Evolutionary conservation across 2,329 filamentous ascomycete genomes (phyloP).

Genomic region (Torrubiellomyces zombiae): DNA sequence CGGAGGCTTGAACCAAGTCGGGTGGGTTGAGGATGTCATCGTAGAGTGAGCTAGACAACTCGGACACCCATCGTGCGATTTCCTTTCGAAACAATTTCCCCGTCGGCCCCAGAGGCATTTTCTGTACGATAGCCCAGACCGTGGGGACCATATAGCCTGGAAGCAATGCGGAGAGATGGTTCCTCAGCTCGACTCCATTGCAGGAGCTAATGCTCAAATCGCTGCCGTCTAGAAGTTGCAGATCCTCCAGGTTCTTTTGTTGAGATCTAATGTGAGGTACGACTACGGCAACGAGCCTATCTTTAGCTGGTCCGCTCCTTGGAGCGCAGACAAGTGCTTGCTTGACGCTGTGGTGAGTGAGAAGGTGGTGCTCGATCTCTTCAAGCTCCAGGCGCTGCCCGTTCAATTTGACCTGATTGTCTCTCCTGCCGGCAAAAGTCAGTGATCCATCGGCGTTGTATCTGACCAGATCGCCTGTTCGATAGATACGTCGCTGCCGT

Average conservation of each 20-base stretch:
- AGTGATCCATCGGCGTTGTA: slow-evolving; percentile 18
- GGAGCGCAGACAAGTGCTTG: slow-evolving; percentile 1
- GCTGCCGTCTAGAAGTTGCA: neutral
- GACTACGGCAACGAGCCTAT: neutral
- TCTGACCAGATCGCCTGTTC: slow-evolving; percentile 28
- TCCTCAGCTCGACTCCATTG: neutral
- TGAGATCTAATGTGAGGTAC: too few species aligned
- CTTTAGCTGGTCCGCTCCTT: slow-evolving; percentile 1
- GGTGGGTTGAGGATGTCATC: neutral
- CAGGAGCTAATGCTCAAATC: neutral
- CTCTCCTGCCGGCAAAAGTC: slow-evolving; percentile 25
- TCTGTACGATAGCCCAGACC: slow-evolving; percentile 1
- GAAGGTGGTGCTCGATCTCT: slow-evolving; percentile 2
- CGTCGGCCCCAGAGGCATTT: neutral
- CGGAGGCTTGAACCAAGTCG: neutral
- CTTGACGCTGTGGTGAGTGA: neutral
- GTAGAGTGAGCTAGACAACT: neutral
- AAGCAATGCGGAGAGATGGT: too few species aligned
- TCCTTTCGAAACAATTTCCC: slow-evolving; percentile 1
- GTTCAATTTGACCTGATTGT: slow-evolving; percentile 2
- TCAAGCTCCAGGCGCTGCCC: slow-evolving; percentile 3
- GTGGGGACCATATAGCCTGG: slow-evolving; percentile 2
- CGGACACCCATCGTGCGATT: neutral
- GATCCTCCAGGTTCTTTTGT: neutral
- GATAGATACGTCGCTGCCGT: slow-evolving; percentile 17